Conservation (phyloP, 805 yeast species). For the Metschnikowia gelsemii region DNA sequence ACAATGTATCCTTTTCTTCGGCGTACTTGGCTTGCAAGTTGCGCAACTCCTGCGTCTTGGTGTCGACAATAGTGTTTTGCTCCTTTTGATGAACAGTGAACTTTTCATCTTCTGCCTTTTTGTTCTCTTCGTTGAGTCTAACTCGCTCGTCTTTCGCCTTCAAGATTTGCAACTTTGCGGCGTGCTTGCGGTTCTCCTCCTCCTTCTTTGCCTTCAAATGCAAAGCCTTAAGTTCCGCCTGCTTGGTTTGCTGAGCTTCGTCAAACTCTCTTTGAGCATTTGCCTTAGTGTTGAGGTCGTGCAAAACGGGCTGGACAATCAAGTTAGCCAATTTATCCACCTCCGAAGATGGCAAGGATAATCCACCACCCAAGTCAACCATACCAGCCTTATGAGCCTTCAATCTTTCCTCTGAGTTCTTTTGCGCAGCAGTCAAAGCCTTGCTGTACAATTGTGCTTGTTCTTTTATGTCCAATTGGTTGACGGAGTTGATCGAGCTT, state of each 20-base stretch:
- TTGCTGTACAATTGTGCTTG: conserved; percentile 61
- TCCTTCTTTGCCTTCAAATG: conserved; percentile 30
- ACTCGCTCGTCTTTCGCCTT: conserved; percentile 37
- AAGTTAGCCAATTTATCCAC: conserved; percentile 76
- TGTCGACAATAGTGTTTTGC: conserved; percentile 32
- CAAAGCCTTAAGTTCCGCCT: conserved; percentile 32
- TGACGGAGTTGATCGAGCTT: conserved; percentile 27
- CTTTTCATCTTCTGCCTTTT: conserved; percentile 30
- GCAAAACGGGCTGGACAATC: conserved; percentile 79
- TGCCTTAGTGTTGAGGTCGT: conserved; percentile 70
- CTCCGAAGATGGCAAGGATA: conserved; percentile 70
- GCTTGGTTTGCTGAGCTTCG: conserved; percentile 36
- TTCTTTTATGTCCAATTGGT: conserved; percentile 36
- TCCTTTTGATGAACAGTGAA: conserved; percentile 30
- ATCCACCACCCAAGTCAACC: conserved; percentile 85
- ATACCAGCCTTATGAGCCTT: conserved; percentile 49
- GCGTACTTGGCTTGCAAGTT: conserved; percentile 41
- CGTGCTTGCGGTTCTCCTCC: conserved; percentile 29
- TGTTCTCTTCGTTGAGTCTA: conserved; percentile 32
- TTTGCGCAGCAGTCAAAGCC: conserved; percentile 77
- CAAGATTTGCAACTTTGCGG: conserved; percentile 36
- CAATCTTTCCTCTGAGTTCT: conserved; percentile 57
- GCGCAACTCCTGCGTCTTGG: conserved; percentile 28
- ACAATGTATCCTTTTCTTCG: conserved; percentile 40
- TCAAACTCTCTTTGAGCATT: conserved; percentile 58